Evolutionary conservation across 768 basidiomycete genomes (phyloP).

Genomic region (Pleurotus tuber-regium): DNA sequence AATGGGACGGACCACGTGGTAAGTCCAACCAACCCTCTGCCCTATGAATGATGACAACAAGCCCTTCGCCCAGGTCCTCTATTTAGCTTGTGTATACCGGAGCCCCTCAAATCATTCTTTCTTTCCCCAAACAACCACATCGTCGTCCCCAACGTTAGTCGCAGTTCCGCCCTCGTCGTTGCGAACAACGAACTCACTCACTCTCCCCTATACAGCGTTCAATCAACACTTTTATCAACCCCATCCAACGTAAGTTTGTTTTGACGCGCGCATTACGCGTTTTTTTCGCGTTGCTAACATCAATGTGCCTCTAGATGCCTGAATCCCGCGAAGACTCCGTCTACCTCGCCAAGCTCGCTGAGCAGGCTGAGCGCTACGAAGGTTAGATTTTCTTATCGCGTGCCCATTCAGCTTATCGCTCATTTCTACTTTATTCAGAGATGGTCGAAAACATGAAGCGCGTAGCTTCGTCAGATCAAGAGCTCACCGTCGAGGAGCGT

Average conservation of each 20-base stretch:
- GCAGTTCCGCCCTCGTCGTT: conserved; percentile 24
- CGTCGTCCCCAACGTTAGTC: conserved; percentile 42
- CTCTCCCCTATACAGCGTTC: conserved; percentile 14
- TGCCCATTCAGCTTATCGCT: conserved; percentile 13
- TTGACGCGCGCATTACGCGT: conserved; percentile 27
- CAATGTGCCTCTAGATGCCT: conserved; percentile 53
- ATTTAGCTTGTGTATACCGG: conserved; percentile 57
- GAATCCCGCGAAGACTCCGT: conserved; percentile 94
- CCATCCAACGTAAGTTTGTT: conserved; percentile 33
- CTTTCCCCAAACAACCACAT: conserved; percentile 41
- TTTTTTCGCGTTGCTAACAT: conserved; percentile 14
- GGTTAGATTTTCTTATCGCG: conserved; percentile 43
- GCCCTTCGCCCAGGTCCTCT: conserved; percentile 70
- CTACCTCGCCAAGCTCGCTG: conserved; percentile 99
- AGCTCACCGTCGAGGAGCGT: conserved; percentile 97
- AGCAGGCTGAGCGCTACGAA: conserved; percentile 99
- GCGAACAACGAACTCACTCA: conserved; percentile 32
- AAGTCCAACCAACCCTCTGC: conserved; percentile 40
- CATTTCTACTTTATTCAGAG: conserved; percentile 43
- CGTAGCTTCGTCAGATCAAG: conserved; percentile 95
- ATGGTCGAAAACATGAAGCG: conserved; percentile 99
- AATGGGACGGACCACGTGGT: conserved; percentile 8
- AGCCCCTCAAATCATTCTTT: conserved; percentile 46
- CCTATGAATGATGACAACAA: conserved; percentile 38
- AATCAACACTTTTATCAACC: conserved; percentile 22